Conservation (phyloP, 176 grass and related monocot genomes). For the Musa itinerans region DNA sequence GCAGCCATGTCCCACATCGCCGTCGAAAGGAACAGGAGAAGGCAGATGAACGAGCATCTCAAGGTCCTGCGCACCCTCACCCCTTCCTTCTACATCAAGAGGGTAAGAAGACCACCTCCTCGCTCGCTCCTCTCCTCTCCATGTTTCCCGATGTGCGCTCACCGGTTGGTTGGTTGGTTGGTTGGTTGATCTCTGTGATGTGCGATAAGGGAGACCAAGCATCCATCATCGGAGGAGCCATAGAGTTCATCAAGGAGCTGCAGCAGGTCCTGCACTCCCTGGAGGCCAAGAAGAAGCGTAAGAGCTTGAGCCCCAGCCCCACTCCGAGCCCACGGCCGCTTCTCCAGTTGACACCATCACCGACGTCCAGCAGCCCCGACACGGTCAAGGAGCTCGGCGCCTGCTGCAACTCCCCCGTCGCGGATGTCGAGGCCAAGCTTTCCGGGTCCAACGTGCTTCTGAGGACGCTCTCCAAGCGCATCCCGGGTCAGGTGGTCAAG, state of each 20-base stretch:
- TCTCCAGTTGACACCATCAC: slow-evolving; percentile 46
- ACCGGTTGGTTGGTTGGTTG: neutral
- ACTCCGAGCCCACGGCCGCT: slow-evolving; percentile 32
- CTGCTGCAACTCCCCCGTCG: slow-evolving; percentile 72
- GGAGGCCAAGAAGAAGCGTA: slow-evolving; percentile 71
- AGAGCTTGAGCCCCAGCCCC: slow-evolving; percentile 34
- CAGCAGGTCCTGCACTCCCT: slow-evolving; percentile 61
- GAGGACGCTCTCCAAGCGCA: slow-evolving; percentile 65
- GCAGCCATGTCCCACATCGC: slow-evolving; percentile 78
- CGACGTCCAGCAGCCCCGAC: slow-evolving; percentile 25
- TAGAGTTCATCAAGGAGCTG: slow-evolving; percentile 93
- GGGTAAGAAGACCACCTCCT: slow-evolving; percentile 17
- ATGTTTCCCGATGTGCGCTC: too few relatives aligned
- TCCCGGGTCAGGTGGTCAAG: slow-evolving; percentile 49
- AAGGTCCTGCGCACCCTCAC: slow-evolving; percentile 87
- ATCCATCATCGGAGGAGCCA: slow-evolving; percentile 87
- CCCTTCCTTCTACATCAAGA: slow-evolving; percentile 80
- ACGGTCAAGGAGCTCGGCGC: slow-evolving; percentile 60
- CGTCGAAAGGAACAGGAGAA: slow-evolving; percentile 81
- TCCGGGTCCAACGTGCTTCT: slow-evolving; percentile 79
- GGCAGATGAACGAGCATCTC: slow-evolving; percentile 95
- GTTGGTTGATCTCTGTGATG: neutral
- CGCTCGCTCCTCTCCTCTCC: too few relatives aligned
- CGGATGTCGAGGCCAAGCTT: slow-evolving; percentile 84
- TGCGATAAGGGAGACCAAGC: slow-evolving; percentile 65